Evolutionary conservation across 768 basidiomycete species (phyloP), one percentile per base, ranked within the genome.

Genomic region (Phanerochaete sordida): DNA sequence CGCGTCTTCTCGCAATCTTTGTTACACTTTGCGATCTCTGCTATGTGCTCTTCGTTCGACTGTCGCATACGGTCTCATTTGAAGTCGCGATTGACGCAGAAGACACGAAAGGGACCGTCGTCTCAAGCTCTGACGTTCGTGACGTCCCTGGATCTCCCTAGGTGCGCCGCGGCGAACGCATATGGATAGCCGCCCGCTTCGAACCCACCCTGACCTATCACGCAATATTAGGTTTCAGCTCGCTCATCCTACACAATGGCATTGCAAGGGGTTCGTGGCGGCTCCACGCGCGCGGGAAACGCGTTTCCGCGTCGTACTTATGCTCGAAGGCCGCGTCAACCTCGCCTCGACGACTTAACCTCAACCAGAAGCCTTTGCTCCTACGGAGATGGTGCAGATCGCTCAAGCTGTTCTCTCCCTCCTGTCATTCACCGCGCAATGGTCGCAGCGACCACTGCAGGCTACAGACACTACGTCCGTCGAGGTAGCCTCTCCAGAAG

Each of bases 391-490:
- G 63, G 60, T 64, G 8, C 57, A 59, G 15, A 16, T 66, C 8
- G 39, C n/a, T 13, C 65, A 64, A 26, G 33, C 52, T 24, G 58
- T 60, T 12, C 52, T 62, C 5, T 60, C 59, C 6, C 60, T 65
- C 12, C 59, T 69, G 16, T 55, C 66, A 5, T 9, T 50, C 64
- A 19, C 43, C 45, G 9, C n/a, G 26, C 28, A 23, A 31, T 57
- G 30, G 39, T 51, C 15, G 53, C 59, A 37, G 8, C 21, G 3
- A 43, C 37, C 33, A 39, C 58, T 37, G 21, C 53, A 54, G 15
- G 44, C 53, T 23, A 24, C 26, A 16, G 60, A 30, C 43, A 6
- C 6, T 44, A 28, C 9, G 27, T 19, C 53, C 15, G 12, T 21
- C 19, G 33, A 53, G 23, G 30, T 39, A 6, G 19, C 58, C 5